phyloP scores from a whole-genome alignment of 169 alveolate genomes.

The Condylostoma magnum region DNA sequence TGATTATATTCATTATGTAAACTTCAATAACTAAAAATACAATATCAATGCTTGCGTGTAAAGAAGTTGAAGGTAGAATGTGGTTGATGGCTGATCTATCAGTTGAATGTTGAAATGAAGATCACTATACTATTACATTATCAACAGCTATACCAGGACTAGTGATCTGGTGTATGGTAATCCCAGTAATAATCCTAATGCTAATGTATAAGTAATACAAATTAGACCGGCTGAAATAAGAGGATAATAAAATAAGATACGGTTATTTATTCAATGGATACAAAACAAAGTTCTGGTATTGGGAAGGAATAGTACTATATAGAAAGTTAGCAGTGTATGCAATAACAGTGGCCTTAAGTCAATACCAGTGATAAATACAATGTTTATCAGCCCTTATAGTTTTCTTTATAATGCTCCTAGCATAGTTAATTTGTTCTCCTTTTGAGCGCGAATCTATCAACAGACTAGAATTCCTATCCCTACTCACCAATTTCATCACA shows the following conservation, averaged over 20 bases:
- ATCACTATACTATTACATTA: not conserved
- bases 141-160: constrained; percentile 1
- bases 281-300: not conserved
- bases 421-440: not conserved
- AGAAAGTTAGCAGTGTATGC: not conserved
- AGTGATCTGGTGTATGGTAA: not conserved
- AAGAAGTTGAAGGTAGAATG: not conserved
- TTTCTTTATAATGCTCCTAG: not conserved
- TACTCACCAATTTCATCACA: too few species aligned
- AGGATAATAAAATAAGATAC: not conserved
- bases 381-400: not conserved
- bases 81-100: not conserved
- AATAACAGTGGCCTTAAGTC: not conserved
- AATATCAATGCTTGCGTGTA: not conserved
- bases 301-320: not conserved
- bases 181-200: constrained; percentile 15
- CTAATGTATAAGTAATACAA: not conserved
- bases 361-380: not conserved
- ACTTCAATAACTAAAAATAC: not conserved
- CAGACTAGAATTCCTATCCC: not conserved
- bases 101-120: not conserved
- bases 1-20: not conserved
- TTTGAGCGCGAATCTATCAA: not conserved
- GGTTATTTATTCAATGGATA: not conserved
- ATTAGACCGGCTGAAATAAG: not conserved